These are phyloP conservation scores for Aspergillus awamori DNA, from an alignment of 2,329 filamentous ascomycete genomes.

Conservation along the genomic window DNA sequence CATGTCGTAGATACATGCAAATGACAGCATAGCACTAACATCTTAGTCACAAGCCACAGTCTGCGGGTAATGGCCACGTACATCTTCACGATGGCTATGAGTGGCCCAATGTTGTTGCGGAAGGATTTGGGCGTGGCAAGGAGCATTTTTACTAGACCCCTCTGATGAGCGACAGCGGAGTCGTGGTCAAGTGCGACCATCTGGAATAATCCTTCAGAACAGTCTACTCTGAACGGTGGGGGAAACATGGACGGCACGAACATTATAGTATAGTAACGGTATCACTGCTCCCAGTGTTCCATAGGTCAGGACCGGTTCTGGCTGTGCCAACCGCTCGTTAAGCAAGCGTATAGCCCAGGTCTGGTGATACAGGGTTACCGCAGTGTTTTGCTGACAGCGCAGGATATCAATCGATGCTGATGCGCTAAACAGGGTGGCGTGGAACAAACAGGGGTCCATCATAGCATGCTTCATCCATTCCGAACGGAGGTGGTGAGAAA, in stretches of 20 bases:
- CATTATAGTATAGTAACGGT: conserved; percentile 7
- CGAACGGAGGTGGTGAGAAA: not conserved
- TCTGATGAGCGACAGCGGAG: conserved; percentile 2
- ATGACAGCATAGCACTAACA: not conserved
- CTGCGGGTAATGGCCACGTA: not conserved
- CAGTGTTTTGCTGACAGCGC: not conserved
- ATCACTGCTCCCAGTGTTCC: not conserved
- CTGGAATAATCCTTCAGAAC: not conserved
- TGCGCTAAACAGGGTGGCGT: not conserved
- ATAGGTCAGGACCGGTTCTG: not conserved
- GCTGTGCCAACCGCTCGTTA: not conserved
- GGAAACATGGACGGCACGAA: not conserved
- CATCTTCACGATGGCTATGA: not conserved
- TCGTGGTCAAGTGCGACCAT: not conserved
- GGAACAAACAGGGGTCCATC: not conserved
- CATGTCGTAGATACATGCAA: not conserved
- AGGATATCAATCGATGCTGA: not conserved
- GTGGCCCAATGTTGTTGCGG: not conserved
- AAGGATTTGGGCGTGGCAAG: not conserved
- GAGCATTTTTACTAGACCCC: conserved; percentile 1
- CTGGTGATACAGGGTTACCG: not conserved
- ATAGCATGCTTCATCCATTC: not conserved
- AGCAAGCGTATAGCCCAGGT: conserved; percentile 1
- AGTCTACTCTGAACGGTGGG: too few relatives aligned
- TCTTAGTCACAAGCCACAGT: not conserved